phyloP scores from a whole-genome alignment of 768 basidiomycete species.

The Trametes sanguinea region DNA sequence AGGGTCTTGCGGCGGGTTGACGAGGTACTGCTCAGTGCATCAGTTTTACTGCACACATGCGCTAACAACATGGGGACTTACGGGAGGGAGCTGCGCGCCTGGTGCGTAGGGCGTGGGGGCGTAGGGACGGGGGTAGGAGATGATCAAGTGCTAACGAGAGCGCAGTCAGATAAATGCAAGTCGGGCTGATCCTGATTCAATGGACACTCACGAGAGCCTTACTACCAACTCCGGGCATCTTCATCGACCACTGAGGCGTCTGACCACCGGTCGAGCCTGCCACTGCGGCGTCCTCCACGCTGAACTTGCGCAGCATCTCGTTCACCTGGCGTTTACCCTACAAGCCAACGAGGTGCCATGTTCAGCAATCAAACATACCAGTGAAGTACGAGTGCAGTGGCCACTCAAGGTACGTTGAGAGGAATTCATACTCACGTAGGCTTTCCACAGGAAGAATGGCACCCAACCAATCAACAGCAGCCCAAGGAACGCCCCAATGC shows the following conservation, averaged over 20 bases:
- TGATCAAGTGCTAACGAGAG: conserved; percentile 37
- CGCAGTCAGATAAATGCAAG: not conserved
- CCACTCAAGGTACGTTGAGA: not conserved
- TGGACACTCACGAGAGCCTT: conserved; percentile 37
- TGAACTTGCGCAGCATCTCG: conserved; percentile 43
- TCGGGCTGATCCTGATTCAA: not conserved
- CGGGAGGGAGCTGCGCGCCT: conserved; percentile 46
- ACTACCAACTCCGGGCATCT: conserved; percentile 41
- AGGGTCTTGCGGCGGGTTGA: conserved; percentile 42
- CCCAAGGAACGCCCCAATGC: conserved; percentile 41
- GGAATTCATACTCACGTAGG: conserved; percentile 31
- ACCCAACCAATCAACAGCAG: conserved; percentile 40
- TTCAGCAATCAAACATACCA: not conserved
- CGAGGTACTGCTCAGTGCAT: conserved; percentile 34
- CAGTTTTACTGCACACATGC: not conserved
- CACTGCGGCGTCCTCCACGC: conserved; percentile 39
- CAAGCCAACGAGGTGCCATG: not conserved
- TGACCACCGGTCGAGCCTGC: conserved; percentile 22
- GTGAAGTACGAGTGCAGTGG: not conserved
- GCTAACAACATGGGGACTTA: conserved; percentile 26
- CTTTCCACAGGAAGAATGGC: conserved; percentile 52
- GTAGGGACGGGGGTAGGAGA: conserved; percentile 40
- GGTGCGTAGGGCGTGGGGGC: conserved; percentile 43
- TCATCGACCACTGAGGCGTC: conserved; percentile 45
- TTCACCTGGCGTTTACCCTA: conserved; percentile 47